Evolutionary conservation across 208 protist genomes (phyloP), one percentile per base, ranked within the genome.

Genomic region (Trypanosoma mega): DNA sequence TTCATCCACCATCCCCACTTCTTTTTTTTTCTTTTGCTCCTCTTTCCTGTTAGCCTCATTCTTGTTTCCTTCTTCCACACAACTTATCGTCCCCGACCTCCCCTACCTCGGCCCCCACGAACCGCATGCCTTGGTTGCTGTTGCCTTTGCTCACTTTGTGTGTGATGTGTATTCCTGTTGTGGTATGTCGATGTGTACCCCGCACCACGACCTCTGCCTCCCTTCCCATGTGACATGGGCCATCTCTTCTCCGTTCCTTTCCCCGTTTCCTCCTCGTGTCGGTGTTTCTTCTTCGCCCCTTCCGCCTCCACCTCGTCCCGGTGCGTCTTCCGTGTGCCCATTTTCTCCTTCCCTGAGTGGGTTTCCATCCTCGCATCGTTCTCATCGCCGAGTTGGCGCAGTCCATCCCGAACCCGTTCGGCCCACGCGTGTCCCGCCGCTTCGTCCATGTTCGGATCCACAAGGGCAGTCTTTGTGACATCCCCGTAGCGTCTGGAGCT

Each of bases 401-500:
- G 36, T 23, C 50, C 30, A 5, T 30, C 36, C 26, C 72, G 50
- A 31, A 94, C 54, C 9, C 75, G 74, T 34, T 61, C 57, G 0
- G 69, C 65, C 56, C 91, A 82, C n/a, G 68, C 61, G 23, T 63
- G 49, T 2, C 78, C 88, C 44, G 89, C 80, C 34, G 78, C 77
- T 34, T 52, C 67, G 50, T 85, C 72, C 49, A 74, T 59, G 9
- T 72, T 68, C 24, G 73, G 51, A 53, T 91, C 79, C 18, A 95
- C 66, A 5, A 95, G 53, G 21, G 68, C 72, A 9, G 88, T 95
- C 47, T 66, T 83, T 27, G 61, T 52, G 5, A 92, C 76, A 31
- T 92, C 73, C 23, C 85, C 80, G 59, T 95, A 95, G 33, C 85
- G 82, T 7, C 88, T 74, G 3, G 88, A 92, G 11, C 65, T 52